Conservation (phyloP, 441 rosid species). For the Croton laevigatus region DNA sequence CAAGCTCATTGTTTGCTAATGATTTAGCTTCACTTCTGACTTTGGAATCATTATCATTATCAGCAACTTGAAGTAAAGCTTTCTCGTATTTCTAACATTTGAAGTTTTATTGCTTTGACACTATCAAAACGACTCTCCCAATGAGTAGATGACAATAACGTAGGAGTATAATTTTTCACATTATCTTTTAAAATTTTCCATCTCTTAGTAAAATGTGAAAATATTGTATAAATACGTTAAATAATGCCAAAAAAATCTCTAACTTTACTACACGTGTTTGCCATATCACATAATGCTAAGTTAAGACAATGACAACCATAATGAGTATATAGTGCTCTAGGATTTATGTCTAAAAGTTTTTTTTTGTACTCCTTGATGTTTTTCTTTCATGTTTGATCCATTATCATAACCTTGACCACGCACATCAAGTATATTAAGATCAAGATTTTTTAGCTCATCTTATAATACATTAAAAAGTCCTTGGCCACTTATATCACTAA, state of each 20-base stretch:
- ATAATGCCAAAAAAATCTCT: too few relatives aligned
- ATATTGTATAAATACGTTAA: too few relatives aligned
- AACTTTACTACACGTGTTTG: too few relatives aligned
- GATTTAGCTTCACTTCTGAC: not conserved
- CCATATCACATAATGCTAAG: not conserved
- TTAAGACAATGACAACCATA: not conserved
- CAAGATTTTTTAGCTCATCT: not conserved
- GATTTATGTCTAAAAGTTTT: not conserved
- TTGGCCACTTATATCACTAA: not conserved
- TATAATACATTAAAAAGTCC: not conserved
- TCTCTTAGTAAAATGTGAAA: not conserved
- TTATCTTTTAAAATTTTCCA: conserved; percentile 8
- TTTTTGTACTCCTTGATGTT: not conserved
- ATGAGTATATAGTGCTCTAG: too few relatives aligned
- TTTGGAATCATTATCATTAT: too few relatives aligned
- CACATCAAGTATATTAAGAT: too few relatives aligned
- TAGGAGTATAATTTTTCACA: too few relatives aligned
- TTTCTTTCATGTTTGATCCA: too few relatives aligned
- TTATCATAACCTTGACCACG: too few relatives aligned
- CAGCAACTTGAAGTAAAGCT: not conserved
- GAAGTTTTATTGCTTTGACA: not conserved
- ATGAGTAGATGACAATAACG: conserved; percentile 8
- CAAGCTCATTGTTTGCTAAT: conserved; percentile 10
- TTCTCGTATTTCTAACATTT: not conserved
- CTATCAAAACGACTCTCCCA: not conserved